These are phyloP conservation scores for Panaeolus cyanescens DNA, from an alignment of 768 basidiomycete genomes.

Conservation along the genomic window DNA sequence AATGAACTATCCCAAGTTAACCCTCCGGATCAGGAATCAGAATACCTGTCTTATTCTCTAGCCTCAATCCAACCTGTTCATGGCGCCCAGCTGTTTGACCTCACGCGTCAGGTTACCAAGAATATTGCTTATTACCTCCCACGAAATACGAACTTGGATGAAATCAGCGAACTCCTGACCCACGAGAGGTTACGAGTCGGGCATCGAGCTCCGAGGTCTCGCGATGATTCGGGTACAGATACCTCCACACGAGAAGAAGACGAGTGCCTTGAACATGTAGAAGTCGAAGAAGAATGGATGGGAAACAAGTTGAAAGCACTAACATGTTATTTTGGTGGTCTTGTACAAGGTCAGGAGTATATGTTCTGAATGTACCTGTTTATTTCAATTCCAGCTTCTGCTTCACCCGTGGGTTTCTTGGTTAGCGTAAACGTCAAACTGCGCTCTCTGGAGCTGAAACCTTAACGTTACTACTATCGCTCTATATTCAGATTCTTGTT, in stretches of 20 bases:
- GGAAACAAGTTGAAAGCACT: slow-evolving; percentile 90
- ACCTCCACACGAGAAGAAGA: neutral
- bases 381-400: neutral
- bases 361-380: slow-evolving; percentile 41
- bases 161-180: slow-evolving; percentile 52
- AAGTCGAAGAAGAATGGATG: slow-evolving; percentile 98
- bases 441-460: too few species aligned
- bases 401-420: too few species aligned
- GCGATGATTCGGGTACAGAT: neutral
- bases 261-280: slow-evolving; percentile 57
- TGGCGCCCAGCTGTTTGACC: slow-evolving; percentile 78
- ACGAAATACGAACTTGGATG: slow-evolving; percentile 72
- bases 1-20: slow-evolving; percentile 1
- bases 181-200: slow-evolving; percentile 9
- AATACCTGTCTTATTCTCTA: slow-evolving; percentile 66
- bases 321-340: slow-evolving; percentile 91
- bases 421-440: too few species aligned
- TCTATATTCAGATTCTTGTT: too few species aligned
- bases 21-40: slow-evolving; percentile 13
- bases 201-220: neutral
- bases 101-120: slow-evolving; percentile 69
- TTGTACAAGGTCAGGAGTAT: slow-evolving; percentile 68
- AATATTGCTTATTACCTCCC: slow-evolving; percentile 93
- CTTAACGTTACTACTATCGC: too few species aligned
- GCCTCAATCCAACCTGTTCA: slow-evolving; percentile 76